Evolutionary conservation across 2,329 filamentous ascomycete species (phyloP).

Genomic region (Talaromyces pinophilus): DNA sequence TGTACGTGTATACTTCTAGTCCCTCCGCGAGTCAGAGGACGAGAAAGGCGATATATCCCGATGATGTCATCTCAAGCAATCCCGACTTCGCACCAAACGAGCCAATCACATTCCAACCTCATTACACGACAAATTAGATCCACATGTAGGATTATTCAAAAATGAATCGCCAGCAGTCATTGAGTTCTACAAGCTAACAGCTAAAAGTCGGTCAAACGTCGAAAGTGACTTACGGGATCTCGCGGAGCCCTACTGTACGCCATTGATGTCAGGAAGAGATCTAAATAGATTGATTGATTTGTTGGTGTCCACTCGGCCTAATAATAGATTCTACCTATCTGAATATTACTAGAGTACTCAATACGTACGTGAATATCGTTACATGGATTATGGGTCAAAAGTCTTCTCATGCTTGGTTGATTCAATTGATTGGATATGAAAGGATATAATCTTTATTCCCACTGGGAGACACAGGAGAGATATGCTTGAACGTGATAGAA

Average conservation of each 20-base stretch:
- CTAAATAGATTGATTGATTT: background rate
- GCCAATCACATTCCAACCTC: background rate
- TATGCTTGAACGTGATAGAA: background rate
- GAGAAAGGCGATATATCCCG: background rate
- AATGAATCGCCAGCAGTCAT: background rate
- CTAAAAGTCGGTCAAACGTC: background rate
- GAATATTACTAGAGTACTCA: background rate
- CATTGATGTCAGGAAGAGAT: background rate
- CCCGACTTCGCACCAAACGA: background rate
- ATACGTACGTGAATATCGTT: background rate
- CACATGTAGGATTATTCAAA: background rate
- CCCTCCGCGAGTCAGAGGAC: background rate
- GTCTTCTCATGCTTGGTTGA: background rate
- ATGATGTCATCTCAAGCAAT: slow-evolving; percentile 10
- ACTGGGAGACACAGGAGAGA: background rate
- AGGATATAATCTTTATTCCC: background rate
- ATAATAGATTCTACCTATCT: background rate
- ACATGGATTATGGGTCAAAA: background rate
- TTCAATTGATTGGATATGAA: background rate
- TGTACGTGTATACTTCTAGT: background rate
- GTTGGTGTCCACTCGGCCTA: background rate
- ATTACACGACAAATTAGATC: background rate
- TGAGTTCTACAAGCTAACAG: background rate
- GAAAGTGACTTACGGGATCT: background rate
- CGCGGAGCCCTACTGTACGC: background rate